Evolutionary conservation across 257 asterid genomes (phyloP), one percentile per base, ranked within the genome.

Genomic region (Jacaranda mimosifolia): DNA sequence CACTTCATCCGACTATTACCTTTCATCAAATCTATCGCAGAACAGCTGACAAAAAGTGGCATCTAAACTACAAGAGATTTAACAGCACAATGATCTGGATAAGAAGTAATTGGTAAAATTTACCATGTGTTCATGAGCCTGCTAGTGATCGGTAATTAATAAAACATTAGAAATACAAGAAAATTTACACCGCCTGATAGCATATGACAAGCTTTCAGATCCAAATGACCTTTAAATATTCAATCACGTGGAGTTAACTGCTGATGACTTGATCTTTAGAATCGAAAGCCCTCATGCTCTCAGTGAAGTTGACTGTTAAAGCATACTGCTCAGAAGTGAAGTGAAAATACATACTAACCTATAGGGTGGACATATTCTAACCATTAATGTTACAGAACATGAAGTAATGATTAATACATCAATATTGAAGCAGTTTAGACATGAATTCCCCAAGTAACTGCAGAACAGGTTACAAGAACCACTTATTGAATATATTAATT

Each of bases 21-120:
- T 64, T 9, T 14, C 26, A 79, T 18, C 42, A 36, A 77, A 64
- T 72, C 48, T 57, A 62, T 70, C 40, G 32, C 62, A 46, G 48
- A 63, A 63, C 60, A 77, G 69, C 67, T 46, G 38, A 32, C 52
- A n/a, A 65, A 14, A 71, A 46, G 3, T 8, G 9, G 68, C 63
- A 42, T 64, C 55, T n/a, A 17, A 8, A 11, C 55, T 62, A 32
- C 56, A 17, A 63, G 64, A 48, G 70, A 68, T 35, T 40, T 11
- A 74, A 32, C 53, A 69, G 17, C 11, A 68, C 14, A 66, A 40
- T 74, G 45, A 52, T 59, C 46, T 48, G 56, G 63, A 65, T 64
- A 40, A 4, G 17, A 42, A 49, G 40, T 57, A 39, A 39, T 9
- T 46, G 71, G 59, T 18, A 79, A 6, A 15, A 14, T 72, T 59